Evolutionary conservation across 208 protist genomes (phyloP).

Genomic region (Vickermania spadyakhi): DNA sequence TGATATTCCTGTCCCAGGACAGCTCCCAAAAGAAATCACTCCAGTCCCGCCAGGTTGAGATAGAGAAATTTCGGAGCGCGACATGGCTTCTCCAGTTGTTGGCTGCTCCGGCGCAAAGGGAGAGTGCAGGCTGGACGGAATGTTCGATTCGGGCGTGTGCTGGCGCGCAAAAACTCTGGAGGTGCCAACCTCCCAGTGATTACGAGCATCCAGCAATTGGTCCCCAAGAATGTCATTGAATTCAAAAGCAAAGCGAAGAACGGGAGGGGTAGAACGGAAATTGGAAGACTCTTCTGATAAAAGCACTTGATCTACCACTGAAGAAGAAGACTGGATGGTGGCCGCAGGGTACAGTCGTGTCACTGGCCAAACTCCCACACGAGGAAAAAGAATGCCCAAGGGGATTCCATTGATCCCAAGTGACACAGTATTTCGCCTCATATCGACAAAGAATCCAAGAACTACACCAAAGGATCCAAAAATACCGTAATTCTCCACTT

Average conservation of each 20-base stretch:
- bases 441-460: conserved; percentile 15
- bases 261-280: conserved; percentile 4
- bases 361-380: conserved; percentile 2
- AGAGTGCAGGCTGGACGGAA: not conserved
- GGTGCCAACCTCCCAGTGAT: not conserved
- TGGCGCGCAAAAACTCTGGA: not conserved
- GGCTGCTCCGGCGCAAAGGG: not conserved
- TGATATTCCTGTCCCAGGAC: not conserved
- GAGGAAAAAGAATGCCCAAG: conserved; percentile 18
- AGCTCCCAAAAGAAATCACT: too few species aligned
- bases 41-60: not conserved
- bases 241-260: conserved; percentile 25
- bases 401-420: conserved; percentile 28
- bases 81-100: not conserved
- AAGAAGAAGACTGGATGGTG: conserved; percentile 10
- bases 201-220: not conserved
- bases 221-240: conserved; percentile 5
- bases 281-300: conserved; percentile 1
- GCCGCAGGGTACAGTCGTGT: conserved; percentile 16
- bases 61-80: not conserved
- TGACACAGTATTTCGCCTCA: conserved; percentile 6
- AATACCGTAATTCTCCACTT: conserved; percentile 1
- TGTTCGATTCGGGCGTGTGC: not conserved
- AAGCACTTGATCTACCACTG: not conserved
- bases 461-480: conserved; percentile 15